Conservation (phyloP, 1,284 basidiomycete genomes). For the Salmacisia buchloeana region DNA sequence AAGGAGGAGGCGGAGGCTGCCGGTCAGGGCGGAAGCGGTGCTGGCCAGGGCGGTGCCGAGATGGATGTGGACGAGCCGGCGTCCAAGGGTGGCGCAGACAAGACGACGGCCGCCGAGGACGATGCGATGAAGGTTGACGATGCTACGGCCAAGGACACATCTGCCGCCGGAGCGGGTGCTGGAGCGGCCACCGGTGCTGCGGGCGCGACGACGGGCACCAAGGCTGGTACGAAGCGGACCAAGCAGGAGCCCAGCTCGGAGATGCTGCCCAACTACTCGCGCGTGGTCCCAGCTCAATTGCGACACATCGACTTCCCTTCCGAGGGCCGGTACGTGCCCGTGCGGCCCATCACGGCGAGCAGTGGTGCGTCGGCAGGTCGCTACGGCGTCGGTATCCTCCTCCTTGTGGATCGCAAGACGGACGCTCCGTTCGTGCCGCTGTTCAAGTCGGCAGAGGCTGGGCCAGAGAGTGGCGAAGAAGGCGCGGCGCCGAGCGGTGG, state of each 20-base stretch:
- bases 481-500: neutral
- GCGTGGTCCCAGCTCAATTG: conserved; percentile 85
- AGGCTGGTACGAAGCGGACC: conserved; percentile 52
- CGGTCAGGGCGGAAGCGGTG: conserved; percentile 13
- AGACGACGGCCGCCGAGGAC: conserved; percentile 9
- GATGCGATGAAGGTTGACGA: conserved; percentile 28
- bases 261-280: conserved; percentile 77
- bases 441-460: neutral
- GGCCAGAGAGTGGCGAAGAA: neutral
- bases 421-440: neutral
- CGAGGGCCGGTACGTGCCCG: conserved; percentile 57
- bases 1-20: conserved; percentile 35
- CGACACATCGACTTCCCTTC: conserved; percentile 74
- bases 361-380: neutral
- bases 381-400: neutral
- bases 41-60: conserved; percentile 12
- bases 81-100: conserved; percentile 36
- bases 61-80: conserved; percentile 40
- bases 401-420: neutral
- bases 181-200: conserved; percentile 14
- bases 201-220: conserved; percentile 13
- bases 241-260: conserved; percentile 72
- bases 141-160: no score
- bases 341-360: neutral
- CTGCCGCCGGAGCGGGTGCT: neutral